These are phyloP conservation scores for Chytridium lagenaria DNA, from an alignment of 371 early-diverging fungal species.

Conservation along the genomic window DNA sequence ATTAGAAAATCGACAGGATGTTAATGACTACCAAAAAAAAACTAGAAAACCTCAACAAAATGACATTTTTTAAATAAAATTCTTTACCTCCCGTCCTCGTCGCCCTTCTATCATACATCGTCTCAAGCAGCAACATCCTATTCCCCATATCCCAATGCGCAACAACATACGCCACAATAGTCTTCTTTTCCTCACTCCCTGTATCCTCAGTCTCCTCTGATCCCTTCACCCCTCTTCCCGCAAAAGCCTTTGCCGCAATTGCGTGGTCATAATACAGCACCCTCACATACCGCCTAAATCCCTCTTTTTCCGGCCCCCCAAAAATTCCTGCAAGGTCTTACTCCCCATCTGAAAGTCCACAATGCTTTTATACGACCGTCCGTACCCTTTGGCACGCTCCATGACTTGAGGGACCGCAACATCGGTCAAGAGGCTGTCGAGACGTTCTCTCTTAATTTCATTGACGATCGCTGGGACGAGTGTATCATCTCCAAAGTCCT, in stretches of 20 bases:
- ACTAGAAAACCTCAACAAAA: not conserved
- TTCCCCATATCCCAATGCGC: slow-evolving; percentile 11
- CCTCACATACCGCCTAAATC: slow-evolving; percentile 15
- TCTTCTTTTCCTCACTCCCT: not conserved
- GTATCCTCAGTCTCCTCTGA: not conserved
- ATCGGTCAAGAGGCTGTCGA: slow-evolving; percentile 21
- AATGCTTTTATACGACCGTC: not conserved
- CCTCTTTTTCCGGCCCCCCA: not conserved
- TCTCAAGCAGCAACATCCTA: slow-evolving; percentile 18
- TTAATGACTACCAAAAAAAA: not conserved
- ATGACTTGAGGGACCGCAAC: slow-evolving; percentile 12
- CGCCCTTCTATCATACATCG: slow-evolving; percentile 20
- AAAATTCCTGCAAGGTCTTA: not conserved
- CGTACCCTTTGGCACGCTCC: slow-evolving; percentile 22
- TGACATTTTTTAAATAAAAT: not conserved
- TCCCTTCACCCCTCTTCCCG: not conserved
- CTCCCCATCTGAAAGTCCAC: slow-evolving; percentile 13
- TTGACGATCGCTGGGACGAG: not conserved
- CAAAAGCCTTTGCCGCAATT: not conserved
- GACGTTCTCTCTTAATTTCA: slow-evolving; percentile 9
- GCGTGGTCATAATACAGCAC: slow-evolving; percentile 13
- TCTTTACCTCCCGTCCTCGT: slow-evolving; percentile 10
- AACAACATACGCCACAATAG: slow-evolving; percentile 15
- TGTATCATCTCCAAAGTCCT: not conserved
- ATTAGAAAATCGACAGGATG: not conserved